Conservation (phyloP, 2,329 filamentous ascomycete genomes). For the Drechslera avenae region DNA sequence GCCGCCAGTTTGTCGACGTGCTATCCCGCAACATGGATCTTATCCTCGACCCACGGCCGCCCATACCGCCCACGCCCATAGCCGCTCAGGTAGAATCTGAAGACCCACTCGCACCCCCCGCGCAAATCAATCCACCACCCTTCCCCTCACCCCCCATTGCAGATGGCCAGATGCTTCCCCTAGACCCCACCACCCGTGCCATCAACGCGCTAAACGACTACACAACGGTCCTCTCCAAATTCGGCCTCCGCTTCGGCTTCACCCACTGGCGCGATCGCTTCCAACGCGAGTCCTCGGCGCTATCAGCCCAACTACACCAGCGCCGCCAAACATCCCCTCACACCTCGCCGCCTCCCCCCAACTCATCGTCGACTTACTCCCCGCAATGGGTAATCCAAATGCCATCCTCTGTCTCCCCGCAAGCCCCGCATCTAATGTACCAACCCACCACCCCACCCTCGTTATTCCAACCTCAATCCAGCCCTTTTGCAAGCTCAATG, state of each 20-base stretch:
- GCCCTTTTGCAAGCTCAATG: slow-evolving; percentile 36
- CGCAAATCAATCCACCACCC: slow-evolving; percentile 34
- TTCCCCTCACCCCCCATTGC: slow-evolving; percentile 39
- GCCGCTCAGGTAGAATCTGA: slow-evolving; percentile 35
- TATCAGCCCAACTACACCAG: slow-evolving; percentile 51
- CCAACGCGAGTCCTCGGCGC: slow-evolving; percentile 50
- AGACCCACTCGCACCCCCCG: slow-evolving; percentile 46
- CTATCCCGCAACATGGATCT: slow-evolving; percentile 59
- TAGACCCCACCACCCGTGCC: slow-evolving; percentile 48
- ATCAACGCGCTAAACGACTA: slow-evolving; percentile 56
- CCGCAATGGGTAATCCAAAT: slow-evolving; percentile 34
- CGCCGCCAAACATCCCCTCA: slow-evolving; percentile 37
- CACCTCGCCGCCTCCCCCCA: slow-evolving; percentile 26
- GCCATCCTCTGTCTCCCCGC: slow-evolving; percentile 26
- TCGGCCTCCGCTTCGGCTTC: slow-evolving; percentile 56
- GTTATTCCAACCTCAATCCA: slow-evolving; percentile 34
- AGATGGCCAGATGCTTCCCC: slow-evolving; percentile 32
- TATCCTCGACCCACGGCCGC: slow-evolving; percentile 50
- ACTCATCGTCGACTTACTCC: slow-evolving; percentile 19
- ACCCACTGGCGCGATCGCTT: slow-evolving; percentile 58
- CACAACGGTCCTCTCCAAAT: slow-evolving; percentile 51
- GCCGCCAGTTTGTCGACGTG: slow-evolving; percentile 62
- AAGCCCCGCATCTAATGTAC: slow-evolving; percentile 33
- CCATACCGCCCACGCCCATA: slow-evolving; percentile 47
- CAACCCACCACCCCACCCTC: slow-evolving; percentile 39